Percentiles rank a stretch among this genome's conserved stretches.
These are phyloP conservation scores for Xylaria sp. DNA, from an alignment of 2,329 filamentous ascomycete species.

Conservation along the genomic window DNA sequence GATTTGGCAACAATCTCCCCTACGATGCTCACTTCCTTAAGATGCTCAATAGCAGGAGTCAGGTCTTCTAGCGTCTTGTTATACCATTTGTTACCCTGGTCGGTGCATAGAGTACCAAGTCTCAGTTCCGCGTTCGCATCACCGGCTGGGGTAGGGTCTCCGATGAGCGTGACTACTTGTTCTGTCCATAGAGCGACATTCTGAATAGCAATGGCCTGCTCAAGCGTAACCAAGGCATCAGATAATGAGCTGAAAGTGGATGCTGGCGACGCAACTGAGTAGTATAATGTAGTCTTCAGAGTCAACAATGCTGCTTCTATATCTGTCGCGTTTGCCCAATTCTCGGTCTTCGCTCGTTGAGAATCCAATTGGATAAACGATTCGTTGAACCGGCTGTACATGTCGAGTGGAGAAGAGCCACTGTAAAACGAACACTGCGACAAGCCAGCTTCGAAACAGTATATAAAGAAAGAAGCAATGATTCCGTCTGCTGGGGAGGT, in stretches of 20 bases:
- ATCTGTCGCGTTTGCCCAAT: constrained; percentile 29
- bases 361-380: constrained; percentile 27
- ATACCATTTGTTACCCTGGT: constrained; percentile 31
- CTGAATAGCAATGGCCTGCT: constrained; percentile 18
- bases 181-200: constrained; percentile 27
- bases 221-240: constrained; percentile 27
- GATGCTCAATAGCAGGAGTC: constrained; percentile 14
- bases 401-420: constrained; percentile 20
- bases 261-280: constrained; percentile 12
- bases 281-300: constrained; percentile 22
- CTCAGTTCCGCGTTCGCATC: constrained; percentile 22
- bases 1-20: constrained; percentile 26
- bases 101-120: constrained; percentile 25
- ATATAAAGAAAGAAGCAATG: constrained; percentile 28
- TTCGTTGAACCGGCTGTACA: constrained; percentile 24
- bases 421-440: constrained; percentile 20
- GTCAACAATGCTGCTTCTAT: constrained; percentile 26
- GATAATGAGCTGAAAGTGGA: constrained; percentile 2
- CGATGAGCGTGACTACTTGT: constrained; percentile 13
- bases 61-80: constrained; percentile 29
- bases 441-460: constrained; percentile 25
- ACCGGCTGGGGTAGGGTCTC: constrained; percentile 22
- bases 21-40: constrained; percentile 26
- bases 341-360: constrained; percentile 6
- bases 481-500: constrained; percentile 23